Evolutionary conservation across 306 rosid species (phyloP).

Genomic region (Acacia acuminata): DNA sequence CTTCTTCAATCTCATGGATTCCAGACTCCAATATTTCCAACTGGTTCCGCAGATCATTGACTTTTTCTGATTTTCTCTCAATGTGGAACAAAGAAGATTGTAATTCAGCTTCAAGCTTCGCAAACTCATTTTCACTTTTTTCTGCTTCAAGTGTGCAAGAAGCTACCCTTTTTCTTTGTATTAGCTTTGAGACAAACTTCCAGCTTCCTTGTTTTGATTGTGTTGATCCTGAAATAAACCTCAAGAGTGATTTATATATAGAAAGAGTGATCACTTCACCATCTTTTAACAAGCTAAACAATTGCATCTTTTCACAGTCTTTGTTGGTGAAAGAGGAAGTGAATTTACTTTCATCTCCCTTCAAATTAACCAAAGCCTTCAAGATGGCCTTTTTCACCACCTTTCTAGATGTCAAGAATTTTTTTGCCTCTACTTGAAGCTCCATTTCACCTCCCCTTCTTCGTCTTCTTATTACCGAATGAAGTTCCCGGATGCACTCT

Average conservation of each 20-base stretch:
- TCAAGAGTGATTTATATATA: constrained; percentile 12
- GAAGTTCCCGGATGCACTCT: constrained; percentile 37
- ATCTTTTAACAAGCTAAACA: constrained; percentile 17
- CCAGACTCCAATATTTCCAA: constrained; percentile 27
- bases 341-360: not conserved
- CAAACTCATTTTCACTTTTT: constrained; percentile 32
- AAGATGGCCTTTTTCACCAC: constrained; percentile 33
- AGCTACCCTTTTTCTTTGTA: constrained; percentile 24
- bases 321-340: not conserved
- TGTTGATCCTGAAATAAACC: constrained; percentile 15
- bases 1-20: constrained; percentile 40
- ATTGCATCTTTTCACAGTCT: not conserved
- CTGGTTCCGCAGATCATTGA: constrained; percentile 20
- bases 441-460: constrained; percentile 32
- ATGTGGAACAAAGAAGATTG: constrained; percentile 18
- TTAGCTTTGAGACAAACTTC: constrained; percentile 36
- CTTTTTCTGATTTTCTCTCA: constrained; percentile 21
- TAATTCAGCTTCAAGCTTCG: constrained; percentile 32
- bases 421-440: constrained; percentile 26
- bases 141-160: constrained; percentile 16
- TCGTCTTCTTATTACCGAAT: constrained; percentile 28
- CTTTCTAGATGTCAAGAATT: constrained; percentile 41
- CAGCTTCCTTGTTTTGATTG: constrained; percentile 16
- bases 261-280: constrained; percentile 1
- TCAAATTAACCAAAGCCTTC: constrained; percentile 36